Conservation (phyloP, 768 basidiomycete genomes). For the Pleurotus ostreatus region DNA sequence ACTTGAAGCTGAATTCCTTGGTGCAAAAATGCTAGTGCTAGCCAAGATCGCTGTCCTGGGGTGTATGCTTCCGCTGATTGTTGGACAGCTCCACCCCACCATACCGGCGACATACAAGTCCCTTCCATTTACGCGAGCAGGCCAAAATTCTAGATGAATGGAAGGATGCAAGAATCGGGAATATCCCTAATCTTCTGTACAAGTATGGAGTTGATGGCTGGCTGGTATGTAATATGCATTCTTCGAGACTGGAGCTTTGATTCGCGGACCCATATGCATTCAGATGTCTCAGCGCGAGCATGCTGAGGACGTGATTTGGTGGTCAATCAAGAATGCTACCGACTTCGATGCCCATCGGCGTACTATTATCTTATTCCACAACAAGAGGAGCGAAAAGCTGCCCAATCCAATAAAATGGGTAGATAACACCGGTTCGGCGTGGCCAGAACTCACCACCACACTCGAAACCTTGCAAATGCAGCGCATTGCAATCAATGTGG, state of each 20-base stretch:
- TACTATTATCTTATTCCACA: constrained; percentile 47
- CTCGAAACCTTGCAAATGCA: constrained; percentile 33
- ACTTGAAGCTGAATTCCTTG: too few relatives aligned
- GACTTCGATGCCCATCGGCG: constrained; percentile 45
- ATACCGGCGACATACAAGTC: constrained; percentile 28
- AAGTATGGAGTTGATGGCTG: constrained; percentile 41
- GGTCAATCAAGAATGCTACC: constrained; percentile 45
- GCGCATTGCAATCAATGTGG: constrained; percentile 42
- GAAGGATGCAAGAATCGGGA: constrained; percentile 34
- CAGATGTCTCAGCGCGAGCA: constrained; percentile 47
- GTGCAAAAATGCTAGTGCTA: background rate
- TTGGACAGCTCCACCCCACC: constrained; percentile 21
- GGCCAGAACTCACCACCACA: constrained; percentile 37
- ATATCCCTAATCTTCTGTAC: constrained; percentile 35
- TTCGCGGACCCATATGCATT: background rate
- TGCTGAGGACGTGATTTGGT: constrained; percentile 52
- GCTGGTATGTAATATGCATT: constrained; percentile 27
- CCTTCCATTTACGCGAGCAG: constrained; percentile 36
- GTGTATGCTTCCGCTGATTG: background rate
- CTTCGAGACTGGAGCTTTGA: background rate
- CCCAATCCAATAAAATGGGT: constrained; percentile 44
- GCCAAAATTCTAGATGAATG: constrained; percentile 36
- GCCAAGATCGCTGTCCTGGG: background rate
- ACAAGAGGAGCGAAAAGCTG: constrained; percentile 30
- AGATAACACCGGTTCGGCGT: constrained; percentile 46